Evolutionary conservation across 75 land plant genomes (phyloP).

Genomic region (Pinus taeda): DNA sequence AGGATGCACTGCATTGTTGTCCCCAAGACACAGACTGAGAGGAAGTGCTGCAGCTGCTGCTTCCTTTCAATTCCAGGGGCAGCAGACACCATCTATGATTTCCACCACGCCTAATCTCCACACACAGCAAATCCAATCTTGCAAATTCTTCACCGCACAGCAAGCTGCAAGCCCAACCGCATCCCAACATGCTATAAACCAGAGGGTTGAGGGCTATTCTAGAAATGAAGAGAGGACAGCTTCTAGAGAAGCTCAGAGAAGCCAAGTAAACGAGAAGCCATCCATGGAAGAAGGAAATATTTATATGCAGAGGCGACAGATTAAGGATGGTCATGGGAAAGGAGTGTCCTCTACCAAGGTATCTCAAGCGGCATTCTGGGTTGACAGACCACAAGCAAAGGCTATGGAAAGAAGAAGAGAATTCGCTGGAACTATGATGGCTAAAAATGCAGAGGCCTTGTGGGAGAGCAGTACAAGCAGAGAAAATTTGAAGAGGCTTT

Average conservation of each 20-base stretch:
- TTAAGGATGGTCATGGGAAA: not conserved
- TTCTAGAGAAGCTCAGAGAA: constrained; percentile 9
- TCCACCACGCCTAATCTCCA: not conserved
- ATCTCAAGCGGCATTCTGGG: constrained; percentile 17
- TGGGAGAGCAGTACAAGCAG: too few species aligned
- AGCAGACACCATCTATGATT: not conserved
- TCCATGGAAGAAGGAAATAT: constrained; percentile 7
- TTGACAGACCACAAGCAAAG: constrained; percentile 9
- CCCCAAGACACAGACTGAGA: constrained; percentile 11
- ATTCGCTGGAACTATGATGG: too few species aligned
- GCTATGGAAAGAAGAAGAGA: constrained; percentile 3
- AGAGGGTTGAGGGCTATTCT: constrained; percentile 2
- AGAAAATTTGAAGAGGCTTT: too few species aligned
- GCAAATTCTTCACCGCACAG: constrained; percentile 8
- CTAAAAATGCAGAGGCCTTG: too few species aligned
- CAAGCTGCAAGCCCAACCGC: constrained; percentile 10
- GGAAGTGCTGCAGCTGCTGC: not conserved
- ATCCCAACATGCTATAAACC: constrained; percentile 10
- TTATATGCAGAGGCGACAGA: not conserved
- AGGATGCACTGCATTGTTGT: constrained; percentile 10
- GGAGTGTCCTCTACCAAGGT: constrained; percentile 12
- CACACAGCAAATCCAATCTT: constrained; percentile 11
- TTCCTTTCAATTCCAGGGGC: constrained; percentile 8
- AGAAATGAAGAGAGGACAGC: constrained; percentile 4
- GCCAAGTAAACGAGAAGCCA: constrained; percentile 2